Evolutionary conservation across 73 alveolate species (phyloP), one percentile per base, ranked within the genome.

Genomic region (Uronychia binucleata): DNA sequence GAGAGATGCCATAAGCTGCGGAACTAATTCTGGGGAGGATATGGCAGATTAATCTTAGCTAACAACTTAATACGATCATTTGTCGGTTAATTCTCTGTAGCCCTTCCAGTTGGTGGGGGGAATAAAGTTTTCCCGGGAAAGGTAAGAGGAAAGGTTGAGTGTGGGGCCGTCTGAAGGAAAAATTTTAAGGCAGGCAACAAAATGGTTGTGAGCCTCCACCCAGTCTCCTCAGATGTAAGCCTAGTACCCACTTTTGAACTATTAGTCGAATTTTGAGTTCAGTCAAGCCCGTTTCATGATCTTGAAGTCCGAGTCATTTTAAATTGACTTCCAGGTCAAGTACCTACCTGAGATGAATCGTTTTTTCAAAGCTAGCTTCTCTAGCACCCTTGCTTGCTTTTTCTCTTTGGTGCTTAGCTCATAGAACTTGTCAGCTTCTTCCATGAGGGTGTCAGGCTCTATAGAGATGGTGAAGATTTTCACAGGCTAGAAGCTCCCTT

Each of bases 401-500:
- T 83, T 83, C 26, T 74, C 84, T 34, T 34, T 76, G 1, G 75
- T 14, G 28, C 83, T 26, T 28, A 75, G 31, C 1, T 34, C 57
- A 27, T 14, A 29, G 31, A 83, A 34, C 79, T 75, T 83, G 34
- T 83, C 90, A 28, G 33, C 58, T 28, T 75, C 75, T 30, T 83
- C 90, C 19, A 25, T 30, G 13, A 90, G 85, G 58, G 78, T 92
- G 57, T 60, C 92, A 59, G 90, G 79, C 58, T 93, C 97, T 25
- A 94, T 85, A 92, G 90, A 97, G 0, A 96, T 84, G n/a, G 98
- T 93, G 88, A 85, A 94, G 29, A 94, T 84, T 57, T 96, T 94
- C 75, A 97, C 82, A 14, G 97, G 98, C 80, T 77, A 89, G 31
- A 90, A 82, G 80, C 96, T 95, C 88, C 95, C 99, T 89, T 96